Conservation (phyloP, 1,139 yeast species). For the Candida sp. region DNA sequence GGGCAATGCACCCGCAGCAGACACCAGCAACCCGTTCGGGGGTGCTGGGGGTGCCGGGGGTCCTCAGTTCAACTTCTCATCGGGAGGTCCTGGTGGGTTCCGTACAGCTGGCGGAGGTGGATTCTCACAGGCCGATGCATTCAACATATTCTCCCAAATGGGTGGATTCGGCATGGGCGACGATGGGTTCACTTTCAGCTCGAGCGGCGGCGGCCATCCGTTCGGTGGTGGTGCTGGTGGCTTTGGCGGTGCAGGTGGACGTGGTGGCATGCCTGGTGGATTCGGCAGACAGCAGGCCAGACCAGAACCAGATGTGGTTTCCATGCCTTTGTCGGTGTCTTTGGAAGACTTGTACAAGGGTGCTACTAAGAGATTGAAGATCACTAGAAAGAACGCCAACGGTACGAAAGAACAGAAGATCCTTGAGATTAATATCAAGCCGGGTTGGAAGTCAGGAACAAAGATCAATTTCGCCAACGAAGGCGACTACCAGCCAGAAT, state of each 20-base stretch:
- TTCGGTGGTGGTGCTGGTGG: constrained; percentile 14
- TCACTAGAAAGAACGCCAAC: constrained; percentile 72
- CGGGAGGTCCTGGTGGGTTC: constrained; percentile 37
- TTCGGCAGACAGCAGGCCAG: constrained; percentile 36
- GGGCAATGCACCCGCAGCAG: constrained; percentile 82
- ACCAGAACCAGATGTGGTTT: constrained; percentile 74
- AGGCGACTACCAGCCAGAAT: constrained; percentile 92
- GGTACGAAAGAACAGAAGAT: constrained; percentile 80
- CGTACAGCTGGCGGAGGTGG: constrained; percentile 26
- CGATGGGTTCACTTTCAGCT: constrained; percentile 48
- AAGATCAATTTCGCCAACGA: constrained; percentile 87
- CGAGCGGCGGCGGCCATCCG: constrained; percentile 25
- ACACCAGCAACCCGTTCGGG: constrained; percentile 36
- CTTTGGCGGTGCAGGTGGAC: constrained; percentile 22
- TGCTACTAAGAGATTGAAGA: constrained; percentile 85
- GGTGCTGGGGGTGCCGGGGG: constrained; percentile 55
- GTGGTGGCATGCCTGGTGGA: too few species aligned
- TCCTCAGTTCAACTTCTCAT: constrained; percentile 27
- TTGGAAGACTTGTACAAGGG: constrained; percentile 88
- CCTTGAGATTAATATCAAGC: constrained; percentile 76
- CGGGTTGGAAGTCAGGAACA: constrained; percentile 99
- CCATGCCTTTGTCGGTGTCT: constrained; percentile 77
- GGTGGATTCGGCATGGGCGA: constrained; percentile 60
- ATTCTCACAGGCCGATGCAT: constrained; percentile 83
- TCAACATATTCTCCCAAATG: constrained; percentile 81